These are phyloP conservation scores for Hemileia vastatrix DNA, from an alignment of 1,284 basidiomycete genomes.

Conservation along the genomic window DNA sequence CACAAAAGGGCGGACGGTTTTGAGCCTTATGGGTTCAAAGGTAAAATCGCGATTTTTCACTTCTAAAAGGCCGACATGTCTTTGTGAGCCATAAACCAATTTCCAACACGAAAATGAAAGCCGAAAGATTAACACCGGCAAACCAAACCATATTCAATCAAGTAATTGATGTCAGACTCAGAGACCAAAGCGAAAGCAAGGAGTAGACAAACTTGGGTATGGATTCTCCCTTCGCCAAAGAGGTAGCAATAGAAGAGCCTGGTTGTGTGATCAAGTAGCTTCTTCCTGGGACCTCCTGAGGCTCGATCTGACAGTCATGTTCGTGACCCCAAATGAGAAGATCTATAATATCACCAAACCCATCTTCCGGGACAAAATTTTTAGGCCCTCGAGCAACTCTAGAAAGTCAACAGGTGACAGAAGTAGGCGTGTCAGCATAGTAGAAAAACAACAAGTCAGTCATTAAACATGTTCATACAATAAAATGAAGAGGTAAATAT, in stretches of 20 bases:
- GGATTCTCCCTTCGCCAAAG: slow-evolving; percentile 77
- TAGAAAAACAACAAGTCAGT: neutral
- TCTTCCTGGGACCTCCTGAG: slow-evolving; percentile 82
- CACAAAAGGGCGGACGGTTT: slow-evolving; percentile 91
- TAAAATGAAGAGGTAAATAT: neutral
- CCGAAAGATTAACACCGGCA: slow-evolving; percentile 11
- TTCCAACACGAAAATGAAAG: slow-evolving; percentile 19
- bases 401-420: neutral
- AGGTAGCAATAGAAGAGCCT: slow-evolving; percentile 88
- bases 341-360: slow-evolving; percentile 91
- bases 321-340: slow-evolving; percentile 98
- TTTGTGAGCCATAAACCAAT: slow-evolving; percentile 44
- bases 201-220: slow-evolving; percentile 63
- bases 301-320: slow-evolving; percentile 87
- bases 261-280: slow-evolving; percentile 87
- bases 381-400: slow-evolving; percentile 90
- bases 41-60: slow-evolving; percentile 79
- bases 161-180: neutral
- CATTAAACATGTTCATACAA: neutral
- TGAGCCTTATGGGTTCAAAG: slow-evolving; percentile 71
- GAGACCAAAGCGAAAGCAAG: slow-evolving; percentile 2
- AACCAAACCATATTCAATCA: slow-evolving; percentile 33
- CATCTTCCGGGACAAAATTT: slow-evolving; percentile 83
- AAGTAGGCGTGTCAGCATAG: neutral
- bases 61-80: slow-evolving; percentile 75